phyloP scores from a whole-genome alignment of 257 asterid species.

The Penstemon eatonii region DNA sequence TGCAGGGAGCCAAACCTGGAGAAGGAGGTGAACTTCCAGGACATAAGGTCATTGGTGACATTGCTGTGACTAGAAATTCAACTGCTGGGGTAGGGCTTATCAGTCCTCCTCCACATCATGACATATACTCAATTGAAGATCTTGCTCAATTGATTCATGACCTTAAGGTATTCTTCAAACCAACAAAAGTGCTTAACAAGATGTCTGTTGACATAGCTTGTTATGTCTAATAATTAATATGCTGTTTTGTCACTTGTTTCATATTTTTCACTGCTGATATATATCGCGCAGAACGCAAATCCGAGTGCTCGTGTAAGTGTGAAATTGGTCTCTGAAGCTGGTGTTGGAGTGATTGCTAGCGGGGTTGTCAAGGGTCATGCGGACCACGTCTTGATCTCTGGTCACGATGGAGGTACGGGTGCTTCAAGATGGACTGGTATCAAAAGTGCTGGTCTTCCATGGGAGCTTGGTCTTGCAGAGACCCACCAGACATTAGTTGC shows the following conservation, averaged over 20 bases:
- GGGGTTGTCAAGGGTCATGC: conserved; percentile 99
- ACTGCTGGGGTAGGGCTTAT: conserved; percentile 98
- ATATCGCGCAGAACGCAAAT: conserved; percentile 70
- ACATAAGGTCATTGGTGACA: conserved; percentile 97
- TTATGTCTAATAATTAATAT: not conserved
- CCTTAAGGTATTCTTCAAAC: conserved; percentile 61
- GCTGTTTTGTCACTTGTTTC: not conserved
- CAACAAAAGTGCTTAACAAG: conserved; percentile 10
- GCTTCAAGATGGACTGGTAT: conserved; percentile 99
- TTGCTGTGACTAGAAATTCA: conserved; percentile 94
- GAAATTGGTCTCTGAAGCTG: conserved; percentile 98
- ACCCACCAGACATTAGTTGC: conserved; percentile 99
- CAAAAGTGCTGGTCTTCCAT: conserved; percentile 97
- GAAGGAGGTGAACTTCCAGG: conserved; percentile 99
- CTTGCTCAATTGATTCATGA: conserved; percentile 97
- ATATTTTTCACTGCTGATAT: not conserved
- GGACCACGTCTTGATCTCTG: conserved; percentile 93
- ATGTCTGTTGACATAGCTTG: not conserved
- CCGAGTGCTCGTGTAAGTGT: conserved; percentile 97
- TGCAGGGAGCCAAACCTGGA: conserved; percentile 99
- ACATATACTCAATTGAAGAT: conserved; percentile 97
- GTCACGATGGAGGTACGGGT: conserved; percentile 99
- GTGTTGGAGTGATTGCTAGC: conserved; percentile 97
- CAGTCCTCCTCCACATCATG: conserved; percentile 99
- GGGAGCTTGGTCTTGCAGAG: conserved; percentile 99